Conservation (phyloP, 2,329 filamentous ascomycete species). For the Claviceps digitariae region DNA sequence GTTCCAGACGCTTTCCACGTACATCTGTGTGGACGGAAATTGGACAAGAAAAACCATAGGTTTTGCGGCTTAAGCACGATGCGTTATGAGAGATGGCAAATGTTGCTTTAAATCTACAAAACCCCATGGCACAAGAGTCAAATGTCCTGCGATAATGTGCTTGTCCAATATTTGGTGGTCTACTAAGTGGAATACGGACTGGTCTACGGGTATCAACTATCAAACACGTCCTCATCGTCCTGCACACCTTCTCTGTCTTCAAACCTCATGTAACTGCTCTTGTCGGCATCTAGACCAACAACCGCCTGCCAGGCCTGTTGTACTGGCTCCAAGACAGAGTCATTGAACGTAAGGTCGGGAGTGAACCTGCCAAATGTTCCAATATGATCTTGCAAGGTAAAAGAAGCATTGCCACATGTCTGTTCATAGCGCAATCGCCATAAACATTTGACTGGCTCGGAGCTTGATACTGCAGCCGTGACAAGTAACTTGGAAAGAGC, state of each 20-base stretch:
- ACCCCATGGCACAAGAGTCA: no score
- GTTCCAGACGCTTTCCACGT: no score
- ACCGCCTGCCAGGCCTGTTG: conserved; percentile 56
- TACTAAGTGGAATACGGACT: no score
- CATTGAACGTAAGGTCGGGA: conserved; percentile 61
- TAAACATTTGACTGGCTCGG: conserved; percentile 21
- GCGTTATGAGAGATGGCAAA: no score
- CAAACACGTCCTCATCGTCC: conserved; percentile 37
- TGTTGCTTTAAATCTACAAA: no score
- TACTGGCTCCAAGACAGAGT: conserved; percentile 53
- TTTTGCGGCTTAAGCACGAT: no score
- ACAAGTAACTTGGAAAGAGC: conserved; percentile 30
- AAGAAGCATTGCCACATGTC: conserved; percentile 14
- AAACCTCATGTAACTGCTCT: conserved; percentile 60
- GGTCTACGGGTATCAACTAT: not conserved
- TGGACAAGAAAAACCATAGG: no score
- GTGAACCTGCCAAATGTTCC: conserved; percentile 45
- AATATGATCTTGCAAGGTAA: conserved; percentile 26
- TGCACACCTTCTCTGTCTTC: conserved; percentile 53
- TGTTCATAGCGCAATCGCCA: conserved; percentile 47
- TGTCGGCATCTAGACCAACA: conserved; percentile 31
- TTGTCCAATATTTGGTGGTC: no score
- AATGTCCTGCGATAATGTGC: no score
- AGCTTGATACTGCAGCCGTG: conserved; percentile 14
- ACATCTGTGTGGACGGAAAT: no score